Percentiles rank a stretch among this genome's conserved stretches.
These are phyloP conservation scores for Trifolium fragiferum DNA, from an alignment of 306 rosid genomes.

Conservation along the genomic window DNA sequence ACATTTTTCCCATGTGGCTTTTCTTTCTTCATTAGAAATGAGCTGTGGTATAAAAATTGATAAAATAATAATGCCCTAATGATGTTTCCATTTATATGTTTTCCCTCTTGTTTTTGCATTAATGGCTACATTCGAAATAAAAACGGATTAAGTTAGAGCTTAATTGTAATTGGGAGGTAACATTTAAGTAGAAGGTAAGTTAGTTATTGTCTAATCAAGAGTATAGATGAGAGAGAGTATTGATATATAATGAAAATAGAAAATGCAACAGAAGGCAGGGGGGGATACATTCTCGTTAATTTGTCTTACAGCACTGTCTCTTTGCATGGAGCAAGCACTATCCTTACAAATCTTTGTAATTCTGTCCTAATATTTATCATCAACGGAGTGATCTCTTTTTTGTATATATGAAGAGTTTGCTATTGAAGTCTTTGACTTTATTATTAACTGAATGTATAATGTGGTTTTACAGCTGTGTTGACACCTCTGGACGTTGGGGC, in stretches of 20 bases:
- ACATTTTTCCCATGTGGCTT: conserved; percentile 7
- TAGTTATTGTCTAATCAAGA: background rate
- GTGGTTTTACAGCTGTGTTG: conserved; percentile 71
- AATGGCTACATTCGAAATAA: background rate
- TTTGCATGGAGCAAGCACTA: background rate
- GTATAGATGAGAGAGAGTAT: background rate
- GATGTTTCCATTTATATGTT: background rate
- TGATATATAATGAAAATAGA: background rate
- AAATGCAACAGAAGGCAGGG: conserved; percentile 5
- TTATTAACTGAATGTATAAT: conserved; percentile 19
- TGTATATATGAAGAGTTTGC: conserved; percentile 9
- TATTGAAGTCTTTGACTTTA: conserved; percentile 9
- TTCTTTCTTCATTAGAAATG: background rate
- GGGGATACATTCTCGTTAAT: conserved; percentile 1
- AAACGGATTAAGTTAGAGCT: background rate
- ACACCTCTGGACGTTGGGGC: conserved; percentile 95
- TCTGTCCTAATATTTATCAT: background rate
- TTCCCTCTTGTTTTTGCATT: background rate
- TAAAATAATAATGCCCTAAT: background rate
- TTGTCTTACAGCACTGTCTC: background rate
- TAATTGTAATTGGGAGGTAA: background rate
- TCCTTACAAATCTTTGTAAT: background rate
- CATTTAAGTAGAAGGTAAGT: background rate
- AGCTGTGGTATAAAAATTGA: background rate
- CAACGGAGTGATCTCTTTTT: background rate